Base-by-base conservation (phyloP, 257 asterid species). In the Solanum habrochaites region DNA sequence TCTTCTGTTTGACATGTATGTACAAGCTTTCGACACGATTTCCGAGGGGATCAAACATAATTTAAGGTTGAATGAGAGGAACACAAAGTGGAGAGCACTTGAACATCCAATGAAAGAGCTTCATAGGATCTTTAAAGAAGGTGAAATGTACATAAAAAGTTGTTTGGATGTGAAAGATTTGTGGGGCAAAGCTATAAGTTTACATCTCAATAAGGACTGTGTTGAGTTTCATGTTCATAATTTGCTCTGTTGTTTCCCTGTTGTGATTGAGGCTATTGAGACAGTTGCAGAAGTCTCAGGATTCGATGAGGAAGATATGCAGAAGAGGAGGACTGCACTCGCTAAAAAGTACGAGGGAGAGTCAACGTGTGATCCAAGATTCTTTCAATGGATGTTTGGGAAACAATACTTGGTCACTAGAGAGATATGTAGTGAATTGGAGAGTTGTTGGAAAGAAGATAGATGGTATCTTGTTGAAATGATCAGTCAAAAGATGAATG, bases 261-360 rank as follows among this genome's bases (percentile, higher is more conserved):
- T 94, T 14, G 98, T 96, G 82, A 91, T 96, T 58, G 99, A 96
- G 92, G 99, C 98, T 45, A 92, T 96, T 58, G 99, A 96, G 86
- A 87, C 96, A 8, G 98, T 94, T 5, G 96, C 98, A 25, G 99
- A 95, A 88, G 86, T 94, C 60, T 94, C 98, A 0, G 98, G 95
- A 4, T 39, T 87, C 8, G 94, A 94, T 20, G 91, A 90, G 75
- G 98, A 94, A 21, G 96, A 92, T 11, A 92, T 94, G 94, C 96
- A 91, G 82, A 95, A 87, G 83, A 88, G 92, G 77, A 86, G 98
- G 85, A 31, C 43, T 11, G 89, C 93, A 8, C 87, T 94, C 8
- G 86, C 90, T 87, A 94, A 87, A 13, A 96, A 96, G 83, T 96
- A 96, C 43, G 97, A 94, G 8, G 88, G 90, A 3, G 95, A 92